Base-by-base conservation (phyloP, 441 rosid genomes). In the Isatis lusitanica region DNA sequence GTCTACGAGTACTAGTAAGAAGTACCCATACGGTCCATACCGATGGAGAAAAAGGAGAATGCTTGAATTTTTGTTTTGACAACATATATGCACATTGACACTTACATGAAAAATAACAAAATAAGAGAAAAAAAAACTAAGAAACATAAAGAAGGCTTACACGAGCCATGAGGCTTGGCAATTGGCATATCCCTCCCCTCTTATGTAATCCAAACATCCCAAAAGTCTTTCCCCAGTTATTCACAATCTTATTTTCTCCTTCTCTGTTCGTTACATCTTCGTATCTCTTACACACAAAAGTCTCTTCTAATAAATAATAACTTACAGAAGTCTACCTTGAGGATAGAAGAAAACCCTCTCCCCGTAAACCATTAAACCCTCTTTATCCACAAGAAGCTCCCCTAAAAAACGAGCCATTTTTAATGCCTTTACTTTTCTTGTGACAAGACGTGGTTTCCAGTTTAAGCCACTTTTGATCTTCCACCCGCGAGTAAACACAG, bases 321-420 rank as follows among this genome's bases (percentile, higher is more conserved):
- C 58, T 73, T 38, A 28, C 46, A 42, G 28, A 74, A 31, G 47
- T 17, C 67, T 50, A 65, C 6, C 13, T 65, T 73, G 10, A 21
- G 36, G 21, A 11, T 33, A 7, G 43, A 58, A 66, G 60, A 38
- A 59, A 66, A n/a, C 68, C 40, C 73, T 53, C 70, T 47, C 43
- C 61, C 56, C 68, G 18, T 67, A 11, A 39, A 63, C 60, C 50
- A 52, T 62, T 67, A 11, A 39, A 63, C 60, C 50, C 52, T 62
- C 68, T 51, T 51, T 53, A 8, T 36, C 70, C 52, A 13, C 51
- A 46, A 75, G 66, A 75, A 50, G 60, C 79, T 69, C 70, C 74
- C 7, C 36, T 36, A 59, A 66, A 74, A 76, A 75, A 46, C 71
- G 53, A 69, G 61, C 75, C 74, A 76, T 39, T 56, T 67, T 28